A percentile compares a stretch with the other conserved stretches of the same genome.
Conservation (phyloP, 306 rosid genomes). For the Sphenostylis stenocarpa region DNA sequence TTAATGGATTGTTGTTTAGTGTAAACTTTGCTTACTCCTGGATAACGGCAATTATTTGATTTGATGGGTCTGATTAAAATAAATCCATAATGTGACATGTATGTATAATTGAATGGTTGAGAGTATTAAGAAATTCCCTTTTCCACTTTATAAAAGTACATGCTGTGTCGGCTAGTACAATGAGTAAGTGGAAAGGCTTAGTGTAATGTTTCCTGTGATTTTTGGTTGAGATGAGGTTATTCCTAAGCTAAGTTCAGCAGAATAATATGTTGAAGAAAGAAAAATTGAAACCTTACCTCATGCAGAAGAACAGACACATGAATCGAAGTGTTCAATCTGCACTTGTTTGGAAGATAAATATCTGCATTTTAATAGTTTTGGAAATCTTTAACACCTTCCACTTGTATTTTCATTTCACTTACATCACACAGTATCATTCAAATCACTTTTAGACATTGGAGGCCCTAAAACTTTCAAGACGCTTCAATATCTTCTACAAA, state of each 20-base stretch:
- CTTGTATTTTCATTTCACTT: not conserved
- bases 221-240: not conserved
- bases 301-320: conserved; percentile 1
- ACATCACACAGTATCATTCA: not conserved
- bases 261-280: conserved; percentile 1
- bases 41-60: conserved; percentile 17
- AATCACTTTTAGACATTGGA: not conserved
- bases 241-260: not conserved
- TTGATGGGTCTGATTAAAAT: not conserved
- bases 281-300: not conserved
- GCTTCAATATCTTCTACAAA: not conserved
- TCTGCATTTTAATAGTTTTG: not conserved
- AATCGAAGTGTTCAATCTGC: not conserved
- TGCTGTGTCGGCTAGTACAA: not conserved
- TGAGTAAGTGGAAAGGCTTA: not conserved
- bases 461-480: not conserved
- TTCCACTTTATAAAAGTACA: not conserved
- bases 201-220: not conserved
- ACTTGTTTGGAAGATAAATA: not conserved
- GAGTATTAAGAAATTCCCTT: not conserved
- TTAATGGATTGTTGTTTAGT: not conserved
- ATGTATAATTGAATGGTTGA: conserved; percentile 8
- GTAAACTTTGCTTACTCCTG: conserved; percentile 4
- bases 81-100: not conserved
- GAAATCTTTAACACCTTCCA: not conserved